Evolutionary conservation across 1,284 basidiomycete genomes (phyloP), one percentile per base, ranked within the genome.

Genomic region (Boletus semigastroideus): DNA sequence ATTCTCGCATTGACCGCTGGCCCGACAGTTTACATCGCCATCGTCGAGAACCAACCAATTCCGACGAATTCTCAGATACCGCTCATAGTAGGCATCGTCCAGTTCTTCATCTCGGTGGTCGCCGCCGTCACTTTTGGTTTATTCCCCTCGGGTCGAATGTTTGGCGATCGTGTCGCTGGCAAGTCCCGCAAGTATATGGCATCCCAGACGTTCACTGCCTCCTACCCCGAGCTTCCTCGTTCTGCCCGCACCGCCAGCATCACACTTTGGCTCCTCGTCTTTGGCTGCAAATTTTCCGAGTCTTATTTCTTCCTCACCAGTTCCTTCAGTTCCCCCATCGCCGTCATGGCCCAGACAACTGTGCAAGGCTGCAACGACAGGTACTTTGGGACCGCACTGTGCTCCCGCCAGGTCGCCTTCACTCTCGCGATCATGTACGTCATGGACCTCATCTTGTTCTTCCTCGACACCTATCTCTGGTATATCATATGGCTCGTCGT

Each of bases 391-490:
- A 75, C 67, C 51, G 78, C 76, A 1, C 77, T 97, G 8, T 97
- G 94, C 74, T 78, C 81, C 42, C 92, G 95, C 65, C 94, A 98
- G 55, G 88, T 94, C 39, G 83, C 87, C 0, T 96, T 97, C 74
- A 86, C 94, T 1, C 80, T 98, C 54, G 77, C 93, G 25, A 92
- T 96, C 79, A 98, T 97, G 94, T 97, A 94, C 74, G 70, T 94
- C 71, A 95, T 98, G 94, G 94, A 97, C 67, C 72, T 97, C 53
- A 79, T 91, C 47, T 78, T 97, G 60, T 98, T 97, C 85, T 98
- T 98, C 83, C 76, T 98, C 73, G 94, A 98, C 76, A 98, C 94
- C 40, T 98, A 96, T 78, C 75, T 98, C 43, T 98, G 94, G 94
- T 96, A 91, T 74, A 86, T 91, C 73, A 95, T 97, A 69, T 98